phyloP scores from a whole-genome alignment of 305 asterid species.

The Fraxinus sp. region DNA sequence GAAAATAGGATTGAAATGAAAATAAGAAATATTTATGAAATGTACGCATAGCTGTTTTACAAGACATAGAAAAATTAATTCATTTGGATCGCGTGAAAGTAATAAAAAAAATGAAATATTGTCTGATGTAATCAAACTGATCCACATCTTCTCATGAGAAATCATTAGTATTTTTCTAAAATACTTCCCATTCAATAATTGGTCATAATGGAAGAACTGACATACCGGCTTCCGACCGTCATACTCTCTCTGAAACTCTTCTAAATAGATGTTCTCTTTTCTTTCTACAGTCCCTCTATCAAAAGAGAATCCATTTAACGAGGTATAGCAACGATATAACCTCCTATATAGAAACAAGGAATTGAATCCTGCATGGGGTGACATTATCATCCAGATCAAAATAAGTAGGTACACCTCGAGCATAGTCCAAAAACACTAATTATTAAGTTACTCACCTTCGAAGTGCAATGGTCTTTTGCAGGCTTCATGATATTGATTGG shows the following conservation, averaged over 20 bases:
- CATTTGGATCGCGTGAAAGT: slow-evolving; percentile 14
- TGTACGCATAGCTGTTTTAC: neutral
- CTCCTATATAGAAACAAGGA: slow-evolving; percentile 82
- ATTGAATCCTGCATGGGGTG: slow-evolving; percentile 65
- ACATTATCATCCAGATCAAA: slow-evolving; percentile 31
- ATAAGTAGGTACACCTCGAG: slow-evolving; percentile 21
- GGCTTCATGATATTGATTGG: slow-evolving; percentile 38
- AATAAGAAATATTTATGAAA: neutral
- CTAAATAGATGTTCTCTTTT: slow-evolving; percentile 54
- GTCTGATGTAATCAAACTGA: neutral
- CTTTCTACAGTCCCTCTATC: slow-evolving; percentile 85
- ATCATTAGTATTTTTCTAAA: slow-evolving; percentile 10
- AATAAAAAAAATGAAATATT: neutral
- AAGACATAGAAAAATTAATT: slow-evolving; percentile 7
- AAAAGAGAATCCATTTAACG: slow-evolving; percentile 71
- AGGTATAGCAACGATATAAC: slow-evolving; percentile 80
- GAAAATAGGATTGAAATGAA: slow-evolving; percentile 2
- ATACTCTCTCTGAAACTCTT: slow-evolving; percentile 60
- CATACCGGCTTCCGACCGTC: slow-evolving; percentile 85
- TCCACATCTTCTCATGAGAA: slow-evolving; percentile 7
- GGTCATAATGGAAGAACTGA: slow-evolving; percentile 13
- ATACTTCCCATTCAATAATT: neutral
- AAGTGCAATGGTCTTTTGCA: slow-evolving; percentile 49
- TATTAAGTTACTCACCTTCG: slow-evolving; percentile 52
- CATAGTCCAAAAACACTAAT: slow-evolving; percentile 15